Base-by-base conservation (phyloP, 345 rosid species). In the Viola odorata region DNA sequence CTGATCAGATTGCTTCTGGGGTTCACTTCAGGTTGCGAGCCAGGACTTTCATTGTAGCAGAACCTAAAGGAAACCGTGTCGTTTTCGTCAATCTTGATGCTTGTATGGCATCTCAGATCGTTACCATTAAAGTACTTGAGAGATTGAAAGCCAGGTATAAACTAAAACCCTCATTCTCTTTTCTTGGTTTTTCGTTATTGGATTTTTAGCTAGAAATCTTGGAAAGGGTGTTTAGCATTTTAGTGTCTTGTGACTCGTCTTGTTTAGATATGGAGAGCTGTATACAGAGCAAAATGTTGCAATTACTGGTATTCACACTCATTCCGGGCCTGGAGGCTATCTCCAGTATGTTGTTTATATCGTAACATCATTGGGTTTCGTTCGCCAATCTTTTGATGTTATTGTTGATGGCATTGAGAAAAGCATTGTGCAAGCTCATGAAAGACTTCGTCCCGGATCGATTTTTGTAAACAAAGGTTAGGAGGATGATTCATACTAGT, bases 281-380 rank as follows among this genome's bases (percentile, higher is more conserved):
- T 92, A 92, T 61, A 85, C 89, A 1, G 96, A 87, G 68, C 78
- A 79, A 50, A 92, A 92, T 75, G 94, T 92, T 60, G 98, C 83
- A 14, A 87, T 92, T 50, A 89, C 91, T 73, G 98, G 98, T 55
- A 85, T 87, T 68, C 98, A 89, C 60, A 92, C 96, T 3, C 98
- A 92, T 79, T 81, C 98, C 13, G 98, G 98, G 50, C 96, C 98
- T n/a, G 98, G 96, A 16, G 98, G 96, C 37, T 92, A 87, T 76
- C 98, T 92, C 61, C 98, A 92, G 74, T 89, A 92, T 75, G 85
- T 89, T 66, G 84, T 80, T 32, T 92, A 92, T 79, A 78, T 85
- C 5, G 76, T 92, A 17, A 89, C 98, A 61, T 92, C 98, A 37
- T 84, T 92, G 64, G 98, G 98, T 45, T 92, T 89, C 63, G 96